Evolutionary conservation across 1,284 basidiomycete species (phyloP).

Genomic region (Sanguinoderma infundibulare): DNA sequence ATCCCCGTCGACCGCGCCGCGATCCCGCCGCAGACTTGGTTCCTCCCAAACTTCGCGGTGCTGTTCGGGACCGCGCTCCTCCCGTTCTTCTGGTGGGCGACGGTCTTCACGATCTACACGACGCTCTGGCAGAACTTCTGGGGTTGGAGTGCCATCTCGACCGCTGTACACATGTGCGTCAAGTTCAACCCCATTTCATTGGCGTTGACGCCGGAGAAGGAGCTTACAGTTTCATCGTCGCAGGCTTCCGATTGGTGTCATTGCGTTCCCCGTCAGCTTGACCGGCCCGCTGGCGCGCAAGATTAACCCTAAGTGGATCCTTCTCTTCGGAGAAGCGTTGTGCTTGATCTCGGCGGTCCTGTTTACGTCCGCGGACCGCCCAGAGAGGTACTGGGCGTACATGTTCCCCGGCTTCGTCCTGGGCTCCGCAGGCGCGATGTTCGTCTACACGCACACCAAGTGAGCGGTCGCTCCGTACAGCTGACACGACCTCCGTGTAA

Average conservation of each 20-base stretch:
- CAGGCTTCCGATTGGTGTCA: conserved; percentile 34
- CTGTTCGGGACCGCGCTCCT: conserved; percentile 41
- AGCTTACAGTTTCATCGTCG: not conserved
- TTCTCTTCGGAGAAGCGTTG: conserved; percentile 40
- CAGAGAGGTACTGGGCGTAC: conserved; percentile 42
- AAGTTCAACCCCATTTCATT: too few relatives aligned
- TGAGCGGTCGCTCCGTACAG: conserved; percentile 20
- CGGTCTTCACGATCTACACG: conserved; percentile 35
- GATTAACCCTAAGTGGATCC: conserved; percentile 40
- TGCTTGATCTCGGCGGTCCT: conserved; percentile 39
- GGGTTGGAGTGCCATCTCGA: conserved; percentile 38
- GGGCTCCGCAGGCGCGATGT: conserved; percentile 41
- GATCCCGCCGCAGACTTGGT: conserved; percentile 31
- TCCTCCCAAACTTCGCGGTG: conserved; percentile 34
- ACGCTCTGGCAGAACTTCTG: conserved; percentile 43
- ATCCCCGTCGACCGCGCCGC: conserved; percentile 39
- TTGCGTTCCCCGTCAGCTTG: conserved; percentile 35
- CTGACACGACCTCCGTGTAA: conserved; percentile 34
- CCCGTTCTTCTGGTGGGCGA: conserved; percentile 45
- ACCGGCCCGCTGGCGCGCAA: conserved; percentile 38
- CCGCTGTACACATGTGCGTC: conserved; percentile 39
- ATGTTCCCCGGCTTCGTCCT: conserved; percentile 47
- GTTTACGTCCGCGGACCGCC: conserved; percentile 39
- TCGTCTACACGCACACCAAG: not conserved
- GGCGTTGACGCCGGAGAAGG: not conserved